Conservation (phyloP, 2,329 filamentous ascomycete genomes). For the Myriosclerotinia scirpicola region DNA sequence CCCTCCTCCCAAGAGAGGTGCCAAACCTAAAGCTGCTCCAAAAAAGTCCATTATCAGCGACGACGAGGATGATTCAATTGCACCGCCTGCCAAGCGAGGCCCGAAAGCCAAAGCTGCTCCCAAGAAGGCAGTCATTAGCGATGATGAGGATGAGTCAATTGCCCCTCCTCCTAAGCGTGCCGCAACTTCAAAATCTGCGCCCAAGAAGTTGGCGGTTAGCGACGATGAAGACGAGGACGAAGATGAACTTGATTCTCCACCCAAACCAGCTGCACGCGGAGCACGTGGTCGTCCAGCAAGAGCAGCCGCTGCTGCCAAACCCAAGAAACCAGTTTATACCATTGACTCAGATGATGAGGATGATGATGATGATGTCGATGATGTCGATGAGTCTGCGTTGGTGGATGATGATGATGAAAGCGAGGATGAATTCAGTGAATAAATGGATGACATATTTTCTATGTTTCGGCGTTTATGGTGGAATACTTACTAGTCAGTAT, state of each 20-base stretch:
- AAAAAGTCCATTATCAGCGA: conserved; percentile 33
- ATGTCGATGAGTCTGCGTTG: conserved; percentile 40
- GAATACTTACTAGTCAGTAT: neutral
- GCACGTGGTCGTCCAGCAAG: conserved; percentile 22
- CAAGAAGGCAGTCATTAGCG: conserved; percentile 15
- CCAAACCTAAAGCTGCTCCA: conserved; percentile 26
- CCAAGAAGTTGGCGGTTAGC: conserved; percentile 24
- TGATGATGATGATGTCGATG: conserved; percentile 42
- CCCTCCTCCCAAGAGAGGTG: conserved; percentile 23
- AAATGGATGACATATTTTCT: conserved; percentile 10
- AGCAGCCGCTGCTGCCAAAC: conserved; percentile 15
- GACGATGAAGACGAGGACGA: conserved; percentile 36
- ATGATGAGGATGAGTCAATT: conserved; percentile 21
- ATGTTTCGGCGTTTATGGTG: conserved; percentile 10
- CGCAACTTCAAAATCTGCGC: conserved; percentile 1
- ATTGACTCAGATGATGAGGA: conserved; percentile 37
- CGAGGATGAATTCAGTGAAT: conserved; percentile 40
- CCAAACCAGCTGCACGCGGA: conserved; percentile 39
- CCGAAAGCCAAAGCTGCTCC: conserved; percentile 14
- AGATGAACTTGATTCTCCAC: conserved; percentile 29
- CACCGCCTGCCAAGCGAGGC: conserved; percentile 42
- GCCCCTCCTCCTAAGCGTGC: conserved; percentile 14
- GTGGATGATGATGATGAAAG: conserved; percentile 39
- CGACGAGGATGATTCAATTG: conserved; percentile 36
- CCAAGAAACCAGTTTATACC: conserved; percentile 21